Conservation (phyloP, 2,329 filamentous ascomycete species). For the Cladosporium sp. region DNA sequence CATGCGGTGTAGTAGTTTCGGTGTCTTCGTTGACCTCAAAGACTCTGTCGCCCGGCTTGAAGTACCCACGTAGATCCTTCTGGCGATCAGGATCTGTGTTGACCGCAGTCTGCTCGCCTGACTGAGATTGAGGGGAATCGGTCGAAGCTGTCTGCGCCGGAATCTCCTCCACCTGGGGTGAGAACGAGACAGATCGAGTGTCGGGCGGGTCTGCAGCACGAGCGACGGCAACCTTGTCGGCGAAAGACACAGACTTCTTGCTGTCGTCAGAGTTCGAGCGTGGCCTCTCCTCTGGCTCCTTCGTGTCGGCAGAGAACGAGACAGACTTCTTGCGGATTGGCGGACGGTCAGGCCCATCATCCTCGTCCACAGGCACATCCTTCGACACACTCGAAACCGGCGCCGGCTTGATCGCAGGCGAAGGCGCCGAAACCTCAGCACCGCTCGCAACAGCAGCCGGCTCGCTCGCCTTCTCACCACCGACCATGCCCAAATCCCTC, state of each 20-base stretch:
- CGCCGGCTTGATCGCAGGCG: constrained; percentile 5
- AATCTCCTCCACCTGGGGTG: constrained; percentile 28
- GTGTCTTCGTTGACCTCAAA: constrained; percentile 40
- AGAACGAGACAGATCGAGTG: constrained; percentile 28
- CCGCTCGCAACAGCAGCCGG: not conserved
- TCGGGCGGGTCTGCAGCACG: constrained; percentile 30
- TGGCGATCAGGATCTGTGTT: constrained; percentile 17
- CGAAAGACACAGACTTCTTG: constrained; percentile 30
- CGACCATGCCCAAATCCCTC: constrained; percentile 11
- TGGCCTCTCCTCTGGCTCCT: constrained; percentile 36
- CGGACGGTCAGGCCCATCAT: constrained; percentile 15
- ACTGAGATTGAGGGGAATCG: not conserved
- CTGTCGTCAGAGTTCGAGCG: constrained; percentile 28
- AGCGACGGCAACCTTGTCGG: constrained; percentile 30
- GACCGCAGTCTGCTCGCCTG: not conserved
- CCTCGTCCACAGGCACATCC: not conserved
- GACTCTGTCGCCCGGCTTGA: constrained; percentile 35
- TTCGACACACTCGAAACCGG: not conserved
- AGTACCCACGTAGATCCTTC: constrained; percentile 23
- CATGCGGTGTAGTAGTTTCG: constrained; percentile 34
- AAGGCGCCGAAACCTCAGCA: not conserved
- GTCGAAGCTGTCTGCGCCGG: constrained; percentile 14
- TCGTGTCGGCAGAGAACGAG: constrained; percentile 57
- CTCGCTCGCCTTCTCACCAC: not conserved
- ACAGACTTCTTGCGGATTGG: constrained; percentile 49